Base-by-base conservation (phyloP, 176 grass and related monocot genomes). In the Ensete glaucum region DNA sequence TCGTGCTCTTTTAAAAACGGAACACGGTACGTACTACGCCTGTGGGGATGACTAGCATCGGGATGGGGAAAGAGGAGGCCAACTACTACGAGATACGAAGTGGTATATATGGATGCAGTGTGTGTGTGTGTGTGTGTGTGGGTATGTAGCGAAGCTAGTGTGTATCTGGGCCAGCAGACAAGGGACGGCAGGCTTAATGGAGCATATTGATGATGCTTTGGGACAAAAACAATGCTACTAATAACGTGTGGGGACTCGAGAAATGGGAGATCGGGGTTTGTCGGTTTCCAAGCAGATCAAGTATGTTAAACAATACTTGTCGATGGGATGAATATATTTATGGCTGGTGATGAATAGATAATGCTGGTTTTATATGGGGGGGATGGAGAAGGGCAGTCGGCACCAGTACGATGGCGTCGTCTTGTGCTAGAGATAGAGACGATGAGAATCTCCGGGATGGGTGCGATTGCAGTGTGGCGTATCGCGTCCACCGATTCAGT, bases 211-310 rank as follows among this genome's bases (percentile, higher is more conserved):
- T 78, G 70, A 29, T 71, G 76, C 55, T 71, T 64, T 65, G 70
- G 76, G 54, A 52, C 58, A 64, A 22, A 51, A 63, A 23, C 19
- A 76, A 50, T 54, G 19, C 29, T 19, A 23, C 16, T 48, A 21
- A 76, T 3, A 23, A 0, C 73, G 75, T 67, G 79, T 82, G 71
- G 78, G 67, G 81, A 86, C 57, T 76, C 76, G 22, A 64, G 69
- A 80, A 81, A 79, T 82, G 74, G 64, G 71, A 85, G 50, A 77
- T 79, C 64, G 27, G 69, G 83, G 58, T 80, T 72, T 85, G 92
- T 91, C 83, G 78, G 77, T 76, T 78, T 63, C 78, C 49, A 81
- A 68, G 74, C 79, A 69, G 48, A n/a, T 43, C 34, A 29, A 71
- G 83, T 20, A 8, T 11, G 53, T 55, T 50, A 71, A 58, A 62